Percentiles rank a stretch among this genome's conserved stretches.
phyloP scores from a whole-genome alignment of 345 rosid species.

The Eucalyptus camaldulensis region DNA sequence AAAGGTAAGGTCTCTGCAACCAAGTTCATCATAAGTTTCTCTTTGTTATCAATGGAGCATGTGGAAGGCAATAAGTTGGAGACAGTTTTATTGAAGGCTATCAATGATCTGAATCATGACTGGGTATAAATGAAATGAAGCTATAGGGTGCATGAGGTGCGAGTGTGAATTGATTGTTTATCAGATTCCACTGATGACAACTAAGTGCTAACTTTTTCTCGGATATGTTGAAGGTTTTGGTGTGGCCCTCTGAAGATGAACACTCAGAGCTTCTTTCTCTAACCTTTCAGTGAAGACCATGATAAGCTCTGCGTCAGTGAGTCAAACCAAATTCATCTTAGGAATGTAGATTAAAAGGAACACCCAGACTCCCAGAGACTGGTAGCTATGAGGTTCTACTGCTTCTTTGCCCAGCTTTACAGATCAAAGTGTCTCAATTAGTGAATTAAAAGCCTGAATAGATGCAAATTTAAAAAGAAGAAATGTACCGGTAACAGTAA shows the following conservation, averaged over 20 bases:
- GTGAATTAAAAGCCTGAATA: not conserved
- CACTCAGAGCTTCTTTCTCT: not conserved
- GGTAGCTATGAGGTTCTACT: not conserved
- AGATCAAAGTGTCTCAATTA: not conserved
- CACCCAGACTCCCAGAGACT: not conserved
- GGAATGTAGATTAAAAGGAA: not conserved
- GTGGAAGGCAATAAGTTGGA: not conserved
- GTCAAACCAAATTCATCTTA: not conserved
- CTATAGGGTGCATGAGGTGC: not conserved
- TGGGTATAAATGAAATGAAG: not conserved
- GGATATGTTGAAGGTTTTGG: not conserved
- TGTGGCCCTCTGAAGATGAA: not conserved
- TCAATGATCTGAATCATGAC: not conserved
- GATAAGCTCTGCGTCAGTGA: not conserved
- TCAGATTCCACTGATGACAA: not conserved
- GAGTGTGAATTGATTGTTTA: not conserved
- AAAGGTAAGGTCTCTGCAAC: not conserved
- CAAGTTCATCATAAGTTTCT: not conserved
- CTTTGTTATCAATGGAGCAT: not conserved
- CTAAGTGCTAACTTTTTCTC: not conserved
- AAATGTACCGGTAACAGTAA: not conserved
- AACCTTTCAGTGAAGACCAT: not conserved
- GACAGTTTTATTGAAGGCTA: not conserved
- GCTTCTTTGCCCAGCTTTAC: not conserved
- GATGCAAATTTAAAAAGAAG: not conserved